Base-by-base conservation (phyloP, 192 early-diverging fungal species). In the Obelidium mucronatum region DNA sequence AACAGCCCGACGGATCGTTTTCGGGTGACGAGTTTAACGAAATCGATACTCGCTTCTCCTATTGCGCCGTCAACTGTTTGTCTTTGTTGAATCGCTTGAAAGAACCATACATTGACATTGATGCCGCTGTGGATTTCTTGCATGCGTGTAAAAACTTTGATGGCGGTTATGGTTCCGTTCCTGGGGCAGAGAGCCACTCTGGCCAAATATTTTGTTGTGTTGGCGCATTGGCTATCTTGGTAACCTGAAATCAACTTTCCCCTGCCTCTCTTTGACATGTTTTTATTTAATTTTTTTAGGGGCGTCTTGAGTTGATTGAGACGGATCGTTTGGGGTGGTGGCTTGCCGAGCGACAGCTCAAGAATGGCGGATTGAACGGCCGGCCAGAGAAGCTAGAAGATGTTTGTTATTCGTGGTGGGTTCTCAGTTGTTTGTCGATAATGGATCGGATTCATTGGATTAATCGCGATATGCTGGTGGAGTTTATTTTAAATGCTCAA, bases 331-430 rank as follows among this genome's bases (percentile, higher is more conserved):
- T 99, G 24, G 92, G 92, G 34, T 92, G 92, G 89, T 99, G 97
- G 97, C 83, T 99, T 37, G 91, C 93, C 42, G 96, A 97, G 73
- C 87, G 97, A 55, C 97, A 99, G 82, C 83, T 99, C 24, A 87
- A 85, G 71, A 92, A 89, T 33, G 97, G 97, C 33, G 97, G 97
- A 15, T 81, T 99, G 56, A 99, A 98, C 78, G 97, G 96, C 0
- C 87, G 97, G 31, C 96, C 97, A 1, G 93, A 99, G 81, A 99
- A 99, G 81, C 83, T 97, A 24, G 94, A 93, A 63, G 96, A 99
- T 79, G 89, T 93, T 2, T 99, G 97, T 77, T 99, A 99, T 78
- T 97, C 97, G 37, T 99, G 97, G 97, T 99, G 97, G 97, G 96
- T 97, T 0, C 77, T 97, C 48, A 96, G 95, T 13, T 89, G 94